Base-by-base conservation (phyloP, 305 asterid species). In the Rubia occidens region DNA sequence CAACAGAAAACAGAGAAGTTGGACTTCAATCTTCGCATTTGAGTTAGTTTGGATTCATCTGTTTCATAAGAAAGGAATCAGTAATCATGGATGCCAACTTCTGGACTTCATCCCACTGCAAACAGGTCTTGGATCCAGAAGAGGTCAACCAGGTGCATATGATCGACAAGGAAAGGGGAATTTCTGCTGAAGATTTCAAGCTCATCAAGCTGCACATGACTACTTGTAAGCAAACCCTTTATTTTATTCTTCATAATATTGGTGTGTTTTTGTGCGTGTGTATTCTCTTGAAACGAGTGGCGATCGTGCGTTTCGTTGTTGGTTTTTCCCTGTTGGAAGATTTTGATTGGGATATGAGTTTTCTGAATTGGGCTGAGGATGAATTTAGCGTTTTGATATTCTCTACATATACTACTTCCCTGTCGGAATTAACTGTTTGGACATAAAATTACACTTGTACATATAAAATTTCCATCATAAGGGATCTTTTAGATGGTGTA, bases 101-200 rank as follows among this genome's bases (percentile, higher is more conserved):
- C 86, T 91, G 97, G 97, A 81, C 87, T 72, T 91, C 97, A 59
- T 82, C 97, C 72, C 96, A 91, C 86, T 80, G 96, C 83, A 89
- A 92, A 75, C 91, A 85, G 79, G 89, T 92, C 14, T 80, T 79
- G 79, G 97, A 92, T 72, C 85, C 82, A 8, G 97, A 92, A 58
- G 91, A 90, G 72, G 94, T 88, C 75, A 89, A 92, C 47, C 87
- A 85, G 32, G 95, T 89, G 70, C 95, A 85, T 63, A 88, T 66
- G 63, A 80, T 81, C 21, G 98, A 92, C 73, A 89, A 83, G 76
- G 96, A 89, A 43, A 86, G 91, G 71, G 97, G 96, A 65, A 81
- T 92, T n/a, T 85, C 90, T 32, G 82, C 85, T 42, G 97, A 92
- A 60, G 98, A 92, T 82, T 84, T 83, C 85, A 92, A 89, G 87